Percentiles rank a stretch among this genome's conserved stretches.
Conservation (phyloP, 2,329 filamentous ascomycete genomes). For the Fusarium solani-melongenae region DNA sequence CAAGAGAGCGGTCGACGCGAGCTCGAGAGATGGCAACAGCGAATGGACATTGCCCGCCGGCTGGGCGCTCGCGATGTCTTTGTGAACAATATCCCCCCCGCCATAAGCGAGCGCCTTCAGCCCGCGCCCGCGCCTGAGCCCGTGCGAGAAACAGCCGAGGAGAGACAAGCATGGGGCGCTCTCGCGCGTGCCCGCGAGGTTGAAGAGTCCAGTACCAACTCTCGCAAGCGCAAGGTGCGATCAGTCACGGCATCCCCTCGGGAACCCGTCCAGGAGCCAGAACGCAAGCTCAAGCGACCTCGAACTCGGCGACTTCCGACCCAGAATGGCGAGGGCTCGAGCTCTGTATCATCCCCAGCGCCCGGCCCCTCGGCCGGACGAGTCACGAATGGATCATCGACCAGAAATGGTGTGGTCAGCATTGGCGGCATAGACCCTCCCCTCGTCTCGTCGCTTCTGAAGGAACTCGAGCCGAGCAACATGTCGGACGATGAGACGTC, state of each 20-base stretch:
- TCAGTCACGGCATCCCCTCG: conserved; percentile 78
- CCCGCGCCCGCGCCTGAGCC: conserved; percentile 66
- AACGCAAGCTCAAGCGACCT: conserved; percentile 88
- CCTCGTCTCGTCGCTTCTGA: conserved; percentile 86
- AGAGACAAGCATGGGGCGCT: conserved; percentile 87
- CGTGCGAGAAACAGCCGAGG: conserved; percentile 77
- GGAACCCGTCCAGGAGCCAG: conserved; percentile 75
- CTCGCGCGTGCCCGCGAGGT: conserved; percentile 85
- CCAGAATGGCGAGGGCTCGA: conserved; percentile 59
- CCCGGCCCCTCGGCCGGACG: conserved; percentile 44
- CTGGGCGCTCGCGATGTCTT: conserved; percentile 82
- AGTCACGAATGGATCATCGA: conserved; percentile 34
- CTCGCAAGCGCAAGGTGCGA: conserved; percentile 78
- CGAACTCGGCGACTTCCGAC: conserved; percentile 75
- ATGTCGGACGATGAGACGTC: conserved; percentile 66
- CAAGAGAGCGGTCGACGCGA: conserved; percentile 68
- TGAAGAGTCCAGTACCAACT: conserved; percentile 62
- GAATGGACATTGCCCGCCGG: conserved; percentile 82
- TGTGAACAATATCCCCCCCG: conserved; percentile 66
- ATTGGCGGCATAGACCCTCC: conserved; percentile 69
- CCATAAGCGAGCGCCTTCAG: conserved; percentile 72
- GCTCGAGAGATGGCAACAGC: conserved; percentile 82
- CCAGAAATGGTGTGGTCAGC: conserved; percentile 36
- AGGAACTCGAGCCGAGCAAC: conserved; percentile 81
- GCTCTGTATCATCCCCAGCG: conserved; percentile 51